Conservation (phyloP, 495 filamentous ascomycete genomes). For the Parathielavia appendiculata region DNA sequence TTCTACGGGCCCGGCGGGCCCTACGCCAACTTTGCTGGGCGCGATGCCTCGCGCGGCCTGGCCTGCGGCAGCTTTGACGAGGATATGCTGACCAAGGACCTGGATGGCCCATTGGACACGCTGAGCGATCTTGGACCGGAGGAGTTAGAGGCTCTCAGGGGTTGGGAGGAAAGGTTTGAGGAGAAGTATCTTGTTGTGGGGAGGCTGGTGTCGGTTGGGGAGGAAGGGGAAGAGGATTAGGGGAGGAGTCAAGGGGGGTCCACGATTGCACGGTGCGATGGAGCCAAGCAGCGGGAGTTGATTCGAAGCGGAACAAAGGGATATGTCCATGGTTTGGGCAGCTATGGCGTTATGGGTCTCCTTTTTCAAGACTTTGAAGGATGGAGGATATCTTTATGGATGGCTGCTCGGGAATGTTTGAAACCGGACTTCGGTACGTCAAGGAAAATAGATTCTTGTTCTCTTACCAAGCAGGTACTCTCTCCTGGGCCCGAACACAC, state of each 20-base stretch:
- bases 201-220: constrained; percentile 60
- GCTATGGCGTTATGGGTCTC: no score
- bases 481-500: background rate
- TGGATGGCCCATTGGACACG: constrained; percentile 79
- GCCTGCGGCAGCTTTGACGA: constrained; percentile 92
- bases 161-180: constrained; percentile 87
- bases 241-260: background rate
- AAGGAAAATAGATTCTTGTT: no score
- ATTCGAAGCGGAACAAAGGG: no score
- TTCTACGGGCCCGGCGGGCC: constrained; percentile 93
- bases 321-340: background rate
- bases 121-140: constrained; percentile 69
- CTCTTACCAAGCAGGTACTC: no score
- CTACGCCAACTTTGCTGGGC: constrained; percentile 89
- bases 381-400: no score
- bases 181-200: constrained; percentile 96
- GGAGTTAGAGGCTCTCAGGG: constrained; percentile 74
- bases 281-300: no score
- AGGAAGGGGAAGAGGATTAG: constrained; percentile 28
- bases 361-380: no score
- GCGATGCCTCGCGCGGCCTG: constrained; percentile 87
- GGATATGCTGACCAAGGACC: constrained; percentile 91
- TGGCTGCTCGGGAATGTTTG: no score
- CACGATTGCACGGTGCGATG: background rate
- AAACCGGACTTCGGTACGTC: no score